Evolutionary conservation across 495 filamentous ascomycete genomes (phyloP).

Genomic region (Trypethelium eluteriae): DNA sequence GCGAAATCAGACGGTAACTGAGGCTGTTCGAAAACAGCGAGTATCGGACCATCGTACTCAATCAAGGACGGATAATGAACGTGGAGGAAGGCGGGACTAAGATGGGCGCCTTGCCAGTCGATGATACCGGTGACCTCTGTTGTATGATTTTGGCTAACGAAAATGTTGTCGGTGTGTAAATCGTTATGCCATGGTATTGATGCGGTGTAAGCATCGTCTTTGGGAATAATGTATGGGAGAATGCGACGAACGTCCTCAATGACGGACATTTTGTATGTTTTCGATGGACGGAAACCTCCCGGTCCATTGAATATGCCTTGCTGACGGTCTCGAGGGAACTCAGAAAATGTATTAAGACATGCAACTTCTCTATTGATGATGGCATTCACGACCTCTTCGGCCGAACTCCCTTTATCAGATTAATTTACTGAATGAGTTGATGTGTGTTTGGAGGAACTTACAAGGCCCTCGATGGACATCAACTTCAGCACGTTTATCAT

Average conservation of each 20-base stretch:
- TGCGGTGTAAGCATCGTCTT: background rate
- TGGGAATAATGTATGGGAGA: background rate
- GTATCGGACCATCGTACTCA: background rate
- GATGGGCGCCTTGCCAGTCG: background rate
- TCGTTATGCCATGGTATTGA: background rate
- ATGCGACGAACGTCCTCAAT: background rate
- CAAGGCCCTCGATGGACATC: slow-evolving; percentile 9
- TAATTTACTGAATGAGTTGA: slow-evolving; percentile 3
- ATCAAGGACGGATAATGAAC: background rate
- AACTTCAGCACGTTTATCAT: slow-evolving; percentile 13
- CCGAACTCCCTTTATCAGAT: slow-evolving; percentile 4
- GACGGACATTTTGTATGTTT: background rate
- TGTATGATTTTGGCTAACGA: background rate
- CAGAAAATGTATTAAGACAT: background rate
- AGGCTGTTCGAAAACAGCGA: background rate
- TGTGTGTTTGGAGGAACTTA: slow-evolving; percentile 2
- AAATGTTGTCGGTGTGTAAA: background rate
- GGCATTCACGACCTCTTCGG: background rate
- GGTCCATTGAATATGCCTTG: background rate
- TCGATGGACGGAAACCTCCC: background rate
- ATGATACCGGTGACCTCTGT: background rate
- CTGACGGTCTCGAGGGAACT: background rate
- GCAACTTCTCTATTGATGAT: background rate
- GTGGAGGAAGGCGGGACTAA: background rate
- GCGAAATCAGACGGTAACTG: background rate